Evolutionary conservation across 2,329 filamentous ascomycete genomes (phyloP).

Genomic region (Stenocarpella maydis): DNA sequence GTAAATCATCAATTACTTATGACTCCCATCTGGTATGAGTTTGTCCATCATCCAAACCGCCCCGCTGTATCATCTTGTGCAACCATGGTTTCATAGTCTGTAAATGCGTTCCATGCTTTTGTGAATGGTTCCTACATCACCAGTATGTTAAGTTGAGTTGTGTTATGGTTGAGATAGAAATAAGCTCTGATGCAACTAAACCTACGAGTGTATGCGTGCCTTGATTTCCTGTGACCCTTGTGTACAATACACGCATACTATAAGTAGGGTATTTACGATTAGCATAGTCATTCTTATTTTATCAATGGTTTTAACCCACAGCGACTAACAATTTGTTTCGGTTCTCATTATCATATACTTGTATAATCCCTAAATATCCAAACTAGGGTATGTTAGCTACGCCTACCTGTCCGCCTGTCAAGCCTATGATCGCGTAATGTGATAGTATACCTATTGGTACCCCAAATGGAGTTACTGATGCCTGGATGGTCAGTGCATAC

Average conservation of each 20-base stretch:
- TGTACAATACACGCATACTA: background rate
- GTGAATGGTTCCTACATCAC: background rate
- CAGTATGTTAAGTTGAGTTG: background rate
- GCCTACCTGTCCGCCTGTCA: no score
- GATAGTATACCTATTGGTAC: no score
- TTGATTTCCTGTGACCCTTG: background rate
- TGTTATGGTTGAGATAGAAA: background rate
- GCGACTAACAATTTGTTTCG: background rate
- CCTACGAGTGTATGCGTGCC: constrained; percentile 1
- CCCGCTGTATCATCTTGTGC: background rate
- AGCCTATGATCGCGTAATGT: no score
- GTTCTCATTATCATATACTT: background rate
- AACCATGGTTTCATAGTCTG: background rate
- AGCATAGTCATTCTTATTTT: background rate
- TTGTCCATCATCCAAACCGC: constrained; percentile 1
- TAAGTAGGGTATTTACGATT: background rate
- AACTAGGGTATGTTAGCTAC: background rate
- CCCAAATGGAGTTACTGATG: no score
- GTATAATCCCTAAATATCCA: background rate
- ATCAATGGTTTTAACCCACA: background rate
- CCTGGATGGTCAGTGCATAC: no score
- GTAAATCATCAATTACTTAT: no score
- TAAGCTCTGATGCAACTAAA: background rate
- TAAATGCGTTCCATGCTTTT: background rate
- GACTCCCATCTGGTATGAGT: constrained; percentile 2